phyloP scores from a whole-genome alignment of 2,329 filamentous ascomycete genomes.

The Phialophora expanda region DNA sequence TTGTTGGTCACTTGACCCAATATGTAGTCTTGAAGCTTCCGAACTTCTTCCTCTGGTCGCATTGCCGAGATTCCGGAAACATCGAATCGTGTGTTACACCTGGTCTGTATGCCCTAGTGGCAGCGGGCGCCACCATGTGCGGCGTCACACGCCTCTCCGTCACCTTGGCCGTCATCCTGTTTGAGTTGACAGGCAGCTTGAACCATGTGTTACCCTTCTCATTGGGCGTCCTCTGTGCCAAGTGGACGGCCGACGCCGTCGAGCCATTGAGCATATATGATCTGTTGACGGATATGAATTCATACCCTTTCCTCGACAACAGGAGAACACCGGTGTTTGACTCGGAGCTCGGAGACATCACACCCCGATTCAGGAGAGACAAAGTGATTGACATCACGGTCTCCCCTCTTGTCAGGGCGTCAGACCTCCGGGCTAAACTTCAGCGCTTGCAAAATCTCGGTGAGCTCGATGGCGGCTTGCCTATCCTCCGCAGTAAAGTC shows the following conservation, averaged over 20 bases:
- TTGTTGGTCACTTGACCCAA: constrained; percentile 84
- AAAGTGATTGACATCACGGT: constrained; percentile 86
- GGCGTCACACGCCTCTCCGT: constrained; percentile 93
- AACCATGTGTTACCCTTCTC: constrained; percentile 97
- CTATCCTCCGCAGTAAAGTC: constrained; percentile 77
- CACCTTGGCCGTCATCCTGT: constrained; percentile 91
- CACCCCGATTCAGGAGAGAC: constrained; percentile 73
- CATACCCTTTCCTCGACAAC: constrained; percentile 96
- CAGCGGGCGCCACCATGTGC: constrained; percentile 96
- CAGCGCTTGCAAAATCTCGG: constrained; percentile 81
- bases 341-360: constrained; percentile 83
- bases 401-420: constrained; percentile 79
- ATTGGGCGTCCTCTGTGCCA: constrained; percentile 87
- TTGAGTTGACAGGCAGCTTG: constrained; percentile 91
- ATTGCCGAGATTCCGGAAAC: constrained; percentile 63
- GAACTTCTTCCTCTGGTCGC: constrained; percentile 72
- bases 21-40: constrained; percentile 77
- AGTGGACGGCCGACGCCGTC: constrained; percentile 96
- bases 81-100: constrained; percentile 88
- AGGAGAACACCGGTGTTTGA: constrained; percentile 93
- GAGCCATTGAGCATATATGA: constrained; percentile 93
- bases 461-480: constrained; percentile 89
- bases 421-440: constrained; percentile 77
- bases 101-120: constrained; percentile 94
- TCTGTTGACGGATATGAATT: constrained; percentile 93